Percentiles rank a stretch among this genome's conserved stretches.
phyloP scores from a whole-genome alignment of 192 early-diverging fungal genomes.

The Thamnidium elegans region DNA sequence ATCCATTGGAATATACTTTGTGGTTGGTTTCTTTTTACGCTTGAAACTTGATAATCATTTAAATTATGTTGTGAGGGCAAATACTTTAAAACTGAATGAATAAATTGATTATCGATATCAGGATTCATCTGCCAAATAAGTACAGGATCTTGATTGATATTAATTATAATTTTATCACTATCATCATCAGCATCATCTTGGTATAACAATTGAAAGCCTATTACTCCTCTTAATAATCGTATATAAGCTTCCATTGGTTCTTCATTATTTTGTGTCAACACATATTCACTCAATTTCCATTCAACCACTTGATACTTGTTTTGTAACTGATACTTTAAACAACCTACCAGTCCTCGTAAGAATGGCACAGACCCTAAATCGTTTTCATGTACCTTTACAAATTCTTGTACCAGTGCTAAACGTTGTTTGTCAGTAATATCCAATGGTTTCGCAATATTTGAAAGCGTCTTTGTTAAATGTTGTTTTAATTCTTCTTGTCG shows the following conservation, averaged over 20 bases:
- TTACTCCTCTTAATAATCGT: neutral
- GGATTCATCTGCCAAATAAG: conserved; percentile 22
- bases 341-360: conserved; percentile 7
- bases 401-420: neutral
- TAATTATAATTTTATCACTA: neutral
- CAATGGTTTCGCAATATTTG: neutral
- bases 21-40: neutral
- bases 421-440: neutral
- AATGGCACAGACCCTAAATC: conserved; percentile 18
- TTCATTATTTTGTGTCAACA: conserved; percentile 22
- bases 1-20: neutral
- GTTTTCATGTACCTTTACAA: neutral
- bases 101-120: neutral
- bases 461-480: neutral
- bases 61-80: neutral
- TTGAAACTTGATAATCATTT: neutral
- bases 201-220: conserved; percentile 19
- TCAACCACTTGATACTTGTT: neutral
- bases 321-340: conserved; percentile 3
- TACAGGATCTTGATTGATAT: neutral
- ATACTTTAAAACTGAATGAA: neutral
- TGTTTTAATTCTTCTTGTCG: neutral
- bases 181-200: neutral
- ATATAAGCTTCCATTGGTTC: conserved; percentile 13
- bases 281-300: conserved; percentile 15